phyloP scores from a whole-genome alignment of 2,329 filamentous ascomycete genomes.

The Pseudogymnoascus sp. region DNA sequence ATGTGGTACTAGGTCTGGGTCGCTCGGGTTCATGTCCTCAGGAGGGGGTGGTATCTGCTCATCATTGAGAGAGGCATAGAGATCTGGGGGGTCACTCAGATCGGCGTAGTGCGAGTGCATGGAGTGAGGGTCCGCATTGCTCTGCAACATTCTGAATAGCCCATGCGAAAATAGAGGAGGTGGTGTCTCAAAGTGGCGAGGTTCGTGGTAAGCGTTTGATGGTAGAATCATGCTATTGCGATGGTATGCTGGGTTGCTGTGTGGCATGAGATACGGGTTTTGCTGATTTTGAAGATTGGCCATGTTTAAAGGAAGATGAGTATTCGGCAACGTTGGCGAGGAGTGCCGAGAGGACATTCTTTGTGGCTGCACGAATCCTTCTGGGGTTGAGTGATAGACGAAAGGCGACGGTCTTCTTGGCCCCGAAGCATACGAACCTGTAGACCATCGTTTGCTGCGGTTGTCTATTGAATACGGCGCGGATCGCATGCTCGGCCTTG shows the following conservation, averaged over 20 bases:
- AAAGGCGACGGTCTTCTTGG: slow-evolving; percentile 54
- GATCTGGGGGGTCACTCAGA: slow-evolving; percentile 67
- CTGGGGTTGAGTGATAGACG: slow-evolving; percentile 55
- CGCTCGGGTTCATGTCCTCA: slow-evolving; percentile 73
- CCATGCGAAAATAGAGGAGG: slow-evolving; percentile 62
- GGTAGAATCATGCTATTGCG: slow-evolving; percentile 56
- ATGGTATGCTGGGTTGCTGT: slow-evolving; percentile 43
- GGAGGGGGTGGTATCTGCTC: slow-evolving; percentile 68
- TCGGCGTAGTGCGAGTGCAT: slow-evolving; percentile 66
- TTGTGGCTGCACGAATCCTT: slow-evolving; percentile 49
- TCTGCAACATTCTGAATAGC: slow-evolving; percentile 66
- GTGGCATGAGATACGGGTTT: slow-evolving; percentile 47
- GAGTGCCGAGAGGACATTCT: slow-evolving; percentile 50
- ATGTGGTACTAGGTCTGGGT: slow-evolving; percentile 68
- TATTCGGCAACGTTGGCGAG: slow-evolving; percentile 37
- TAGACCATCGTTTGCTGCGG: slow-evolving; percentile 71
- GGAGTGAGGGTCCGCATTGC: slow-evolving; percentile 63
- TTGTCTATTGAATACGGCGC: slow-evolving; percentile 66
- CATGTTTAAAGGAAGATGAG: slow-evolving; percentile 41
- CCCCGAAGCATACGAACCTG: slow-evolving; percentile 60
- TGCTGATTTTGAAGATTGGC: slow-evolving; percentile 52
- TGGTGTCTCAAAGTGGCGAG: slow-evolving; percentile 50
- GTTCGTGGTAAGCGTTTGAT: slow-evolving; percentile 42
- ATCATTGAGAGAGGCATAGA: slow-evolving; percentile 69
- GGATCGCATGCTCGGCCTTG: slow-evolving; percentile 59